These are phyloP conservation scores for Pseudodiploospora longispora DNA, from an alignment of 2,329 filamentous ascomycete species.

Conservation along the genomic window DNA sequence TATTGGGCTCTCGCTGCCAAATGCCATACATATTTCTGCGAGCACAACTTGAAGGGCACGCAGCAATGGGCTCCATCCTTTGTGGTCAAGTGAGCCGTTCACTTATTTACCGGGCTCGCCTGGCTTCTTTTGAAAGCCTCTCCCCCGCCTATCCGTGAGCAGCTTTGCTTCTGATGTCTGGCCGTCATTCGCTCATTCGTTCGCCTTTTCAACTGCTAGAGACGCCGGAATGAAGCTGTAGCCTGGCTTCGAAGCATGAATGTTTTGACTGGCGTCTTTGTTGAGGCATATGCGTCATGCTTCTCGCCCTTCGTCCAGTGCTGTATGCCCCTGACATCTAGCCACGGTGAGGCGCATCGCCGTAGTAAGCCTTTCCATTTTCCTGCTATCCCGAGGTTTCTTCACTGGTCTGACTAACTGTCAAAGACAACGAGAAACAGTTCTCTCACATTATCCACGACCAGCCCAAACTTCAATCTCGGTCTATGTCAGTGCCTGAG, in stretches of 20 bases:
- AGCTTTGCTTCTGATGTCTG: constrained; percentile 8
- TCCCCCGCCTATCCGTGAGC: constrained; percentile 2
- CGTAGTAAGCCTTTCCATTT: constrained; percentile 25
- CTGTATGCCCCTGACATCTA: constrained; percentile 33
- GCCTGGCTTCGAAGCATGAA: constrained; percentile 27
- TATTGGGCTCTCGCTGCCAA: too few relatives aligned
- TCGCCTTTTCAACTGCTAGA: constrained; percentile 8
- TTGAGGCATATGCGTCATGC: constrained; percentile 37
- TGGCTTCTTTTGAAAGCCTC: constrained; percentile 6
- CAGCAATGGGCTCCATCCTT: too few relatives aligned
- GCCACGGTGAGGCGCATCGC: constrained; percentile 30
- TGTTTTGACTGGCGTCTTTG: constrained; percentile 32
- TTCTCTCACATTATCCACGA: constrained; percentile 18
- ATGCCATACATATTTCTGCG: too few relatives aligned
- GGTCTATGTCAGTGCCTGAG: constrained; percentile 18
- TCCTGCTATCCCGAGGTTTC: not conserved
- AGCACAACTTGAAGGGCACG: too few relatives aligned
- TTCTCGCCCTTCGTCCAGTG: constrained; percentile 38
- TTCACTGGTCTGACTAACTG: constrained; percentile 18
- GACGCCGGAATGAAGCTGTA: constrained; percentile 10
- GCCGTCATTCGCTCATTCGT: constrained; percentile 15
- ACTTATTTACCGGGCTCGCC: constrained; percentile 7
- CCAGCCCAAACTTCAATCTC: constrained; percentile 20
- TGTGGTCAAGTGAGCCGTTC: not conserved
- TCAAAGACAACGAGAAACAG: constrained; percentile 23